Percentiles rank a stretch among this genome's conserved stretches.
Evolutionary conservation across 305 asterid genomes (phyloP).

Genomic region (Stenogyne calaminthoides): DNA sequence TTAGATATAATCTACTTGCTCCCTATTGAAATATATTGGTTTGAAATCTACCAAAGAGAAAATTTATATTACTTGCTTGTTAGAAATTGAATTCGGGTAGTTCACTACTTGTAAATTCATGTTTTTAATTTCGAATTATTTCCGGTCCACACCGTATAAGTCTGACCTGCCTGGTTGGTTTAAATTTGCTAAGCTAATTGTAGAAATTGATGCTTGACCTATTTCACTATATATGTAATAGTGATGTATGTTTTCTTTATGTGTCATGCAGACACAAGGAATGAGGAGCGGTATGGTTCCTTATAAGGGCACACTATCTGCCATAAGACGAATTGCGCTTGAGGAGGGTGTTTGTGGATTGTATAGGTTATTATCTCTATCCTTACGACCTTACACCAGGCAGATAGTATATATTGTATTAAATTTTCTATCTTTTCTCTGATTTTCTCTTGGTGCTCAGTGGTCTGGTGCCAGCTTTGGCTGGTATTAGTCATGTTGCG

Average conservation of each 20-base stretch:
- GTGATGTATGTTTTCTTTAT: constrained; percentile 24
- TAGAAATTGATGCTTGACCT: background rate
- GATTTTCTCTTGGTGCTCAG: constrained; percentile 51
- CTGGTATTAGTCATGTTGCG: constrained; percentile 95
- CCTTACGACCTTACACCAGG: constrained; percentile 27
- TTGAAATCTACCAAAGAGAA: background rate
- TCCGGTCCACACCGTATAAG: constrained; percentile 3
- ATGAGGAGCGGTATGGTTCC: constrained; percentile 67
- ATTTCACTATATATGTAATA: background rate
- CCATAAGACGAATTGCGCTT: constrained; percentile 78
- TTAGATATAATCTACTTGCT: background rate
- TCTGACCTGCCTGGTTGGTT: background rate
- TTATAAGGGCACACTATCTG: constrained; percentile 77
- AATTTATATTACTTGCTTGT: background rate
- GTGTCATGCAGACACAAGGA: constrained; percentile 78
- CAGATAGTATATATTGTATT: constrained; percentile 21
- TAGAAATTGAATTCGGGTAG: background rate
- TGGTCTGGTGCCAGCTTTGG: constrained; percentile 98
- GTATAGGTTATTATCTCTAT: constrained; percentile 60
- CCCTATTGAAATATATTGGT: background rate
- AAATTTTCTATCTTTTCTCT: constrained; percentile 3
- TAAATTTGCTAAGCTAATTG: constrained; percentile 14
- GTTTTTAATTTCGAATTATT: background rate
- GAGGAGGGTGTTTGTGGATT: constrained; percentile 90
- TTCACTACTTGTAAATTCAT: constrained; percentile 1